Conservation (phyloP, 148 eudicot species). For the Chenopodium quinoa region DNA sequence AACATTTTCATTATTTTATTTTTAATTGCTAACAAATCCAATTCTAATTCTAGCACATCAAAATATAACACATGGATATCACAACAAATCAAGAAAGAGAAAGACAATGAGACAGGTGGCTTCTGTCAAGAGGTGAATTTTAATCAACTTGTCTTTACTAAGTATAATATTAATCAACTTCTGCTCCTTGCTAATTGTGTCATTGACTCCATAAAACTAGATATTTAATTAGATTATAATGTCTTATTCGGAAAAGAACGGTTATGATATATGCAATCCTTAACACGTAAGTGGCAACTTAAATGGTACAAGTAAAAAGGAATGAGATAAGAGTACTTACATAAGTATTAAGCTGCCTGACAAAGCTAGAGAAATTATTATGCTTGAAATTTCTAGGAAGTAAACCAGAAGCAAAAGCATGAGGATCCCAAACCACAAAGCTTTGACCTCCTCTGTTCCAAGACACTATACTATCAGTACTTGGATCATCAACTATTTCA, state of each 20-base stretch:
- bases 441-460: conserved; percentile 87
- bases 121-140: not conserved
- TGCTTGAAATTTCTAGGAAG: conserved; percentile 87
- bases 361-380: conserved; percentile 87
- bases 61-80: conserved; percentile 4
- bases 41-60: not conserved
- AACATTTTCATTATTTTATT: not conserved
- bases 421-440: conserved; percentile 89
- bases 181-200: not conserved
- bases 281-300: too few relatives aligned
- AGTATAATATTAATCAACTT: not conserved
- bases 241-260: too few relatives aligned
- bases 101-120: conserved; percentile 16
- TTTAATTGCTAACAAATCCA: not conserved
- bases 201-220: not conserved
- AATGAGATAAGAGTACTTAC: conserved; percentile 42
- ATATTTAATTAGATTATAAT: not conserved
- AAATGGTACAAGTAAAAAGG: not conserved
- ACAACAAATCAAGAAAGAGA: conserved; percentile 16
- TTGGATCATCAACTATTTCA: conserved; percentile 83
- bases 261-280: not conserved
- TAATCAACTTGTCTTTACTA: not conserved
- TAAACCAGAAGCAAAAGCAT: conserved; percentile 62
- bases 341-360: conserved; percentile 93
- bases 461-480: conserved; percentile 52